Conservation (phyloP, 2,329 filamentous ascomycete genomes). For the Annulohypoxylon truncatum region DNA sequence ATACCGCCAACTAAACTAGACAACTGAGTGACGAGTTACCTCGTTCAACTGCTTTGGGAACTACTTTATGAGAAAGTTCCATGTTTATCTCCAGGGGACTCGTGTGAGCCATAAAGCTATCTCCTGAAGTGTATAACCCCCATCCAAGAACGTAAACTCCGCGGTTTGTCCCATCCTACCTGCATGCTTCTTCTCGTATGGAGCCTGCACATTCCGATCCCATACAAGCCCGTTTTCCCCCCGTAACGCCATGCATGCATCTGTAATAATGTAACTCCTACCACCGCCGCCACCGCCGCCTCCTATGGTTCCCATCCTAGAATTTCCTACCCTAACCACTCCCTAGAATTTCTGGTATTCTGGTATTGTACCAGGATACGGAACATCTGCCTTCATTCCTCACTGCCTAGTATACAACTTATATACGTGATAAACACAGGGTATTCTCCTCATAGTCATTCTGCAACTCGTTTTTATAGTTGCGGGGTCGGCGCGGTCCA, state of each 20-base stretch:
- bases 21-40: not conserved
- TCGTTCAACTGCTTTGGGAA: conserved; percentile 22
- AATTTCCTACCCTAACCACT: conserved; percentile 9
- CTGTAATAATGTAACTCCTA: conserved; percentile 35
- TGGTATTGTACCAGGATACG: conserved; percentile 10
- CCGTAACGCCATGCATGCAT: conserved; percentile 48
- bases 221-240: conserved; percentile 35
- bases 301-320: conserved; percentile 6
- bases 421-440: conserved; percentile 22
- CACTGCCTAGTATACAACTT: conserved; percentile 36
- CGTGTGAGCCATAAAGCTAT: conserved; percentile 31
- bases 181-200: conserved; percentile 28
- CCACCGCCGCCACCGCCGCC: conserved; percentile 19
- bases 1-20: conserved; percentile 4
- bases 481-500: conserved; percentile 1
- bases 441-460: not conserved
- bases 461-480: conserved; percentile 7
- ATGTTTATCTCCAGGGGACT: conserved; percentile 21
- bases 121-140: conserved; percentile 33
- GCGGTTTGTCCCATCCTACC: conserved; percentile 32
- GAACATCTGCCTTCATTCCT: conserved; percentile 5
- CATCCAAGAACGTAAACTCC: conserved; percentile 37
- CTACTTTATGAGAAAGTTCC: conserved; percentile 25
- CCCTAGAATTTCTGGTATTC: conserved; percentile 21
- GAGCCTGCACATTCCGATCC: conserved; percentile 28